Evolutionary conservation across 75 land plant genomes (phyloP).

Genomic region (Pseudotsuga menziesii): DNA sequence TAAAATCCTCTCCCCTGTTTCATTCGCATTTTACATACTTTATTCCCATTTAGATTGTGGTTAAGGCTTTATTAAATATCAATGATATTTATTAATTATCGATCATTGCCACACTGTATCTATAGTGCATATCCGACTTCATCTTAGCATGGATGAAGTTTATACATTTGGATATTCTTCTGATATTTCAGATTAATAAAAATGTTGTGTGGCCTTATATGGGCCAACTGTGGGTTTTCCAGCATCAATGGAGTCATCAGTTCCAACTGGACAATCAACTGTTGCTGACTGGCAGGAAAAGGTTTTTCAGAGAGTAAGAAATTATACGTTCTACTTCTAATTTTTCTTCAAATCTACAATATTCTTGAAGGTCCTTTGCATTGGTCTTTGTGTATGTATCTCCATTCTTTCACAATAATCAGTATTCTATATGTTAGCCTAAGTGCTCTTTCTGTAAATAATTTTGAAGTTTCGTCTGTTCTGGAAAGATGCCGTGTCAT

Average conservation of each 20-base stretch:
- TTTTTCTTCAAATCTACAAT: no score
- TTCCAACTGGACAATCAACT: constrained; percentile 7
- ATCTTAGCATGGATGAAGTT: not conserved
- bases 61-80: not conserved
- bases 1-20: not conserved
- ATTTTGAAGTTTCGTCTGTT: no score
- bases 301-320: not conserved
- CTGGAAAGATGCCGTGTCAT: no score
- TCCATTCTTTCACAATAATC: no score
- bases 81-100: not conserved
- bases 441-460: no score
- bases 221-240: not conserved
- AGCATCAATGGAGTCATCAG: constrained; percentile 4
- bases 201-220: not conserved
- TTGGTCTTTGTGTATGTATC: no score
- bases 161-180: not conserved
- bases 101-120: not conserved
- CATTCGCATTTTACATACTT: no score
- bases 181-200: not conserved
- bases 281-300: not conserved
- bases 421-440: no score
- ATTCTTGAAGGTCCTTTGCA: no score
- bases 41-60: no score
- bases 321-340: no score
- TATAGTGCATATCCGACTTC: not conserved